Evolutionary conservation across 495 filamentous ascomycete species (phyloP).

Genomic region (Neurospora sp.): DNA sequence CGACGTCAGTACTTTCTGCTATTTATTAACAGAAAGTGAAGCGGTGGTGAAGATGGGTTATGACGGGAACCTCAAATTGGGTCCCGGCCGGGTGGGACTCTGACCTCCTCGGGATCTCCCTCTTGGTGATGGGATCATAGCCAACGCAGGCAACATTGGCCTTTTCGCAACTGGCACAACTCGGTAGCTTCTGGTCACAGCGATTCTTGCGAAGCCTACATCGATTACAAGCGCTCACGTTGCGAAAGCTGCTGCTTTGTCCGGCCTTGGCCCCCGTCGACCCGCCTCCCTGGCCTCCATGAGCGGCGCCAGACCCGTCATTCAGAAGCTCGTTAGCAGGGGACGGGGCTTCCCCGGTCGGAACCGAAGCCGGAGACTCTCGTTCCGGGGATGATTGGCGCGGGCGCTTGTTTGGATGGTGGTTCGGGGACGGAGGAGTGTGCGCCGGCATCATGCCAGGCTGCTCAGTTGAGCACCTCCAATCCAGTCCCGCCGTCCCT

Average conservation of each 20-base stretch:
- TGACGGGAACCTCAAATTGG: conserved; percentile 1
- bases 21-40: neutral
- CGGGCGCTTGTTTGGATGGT: conserved; percentile 38
- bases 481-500: neutral
- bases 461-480: neutral
- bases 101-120: conserved; percentile 77
- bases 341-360: conserved; percentile 17
- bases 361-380: conserved; percentile 30
- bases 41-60: neutral
- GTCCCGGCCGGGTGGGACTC: conserved; percentile 5
- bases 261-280: conserved; percentile 26
- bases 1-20: conserved; percentile 10
- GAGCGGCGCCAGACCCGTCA: conserved; percentile 14
- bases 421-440: conserved; percentile 33
- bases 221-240: conserved; percentile 90
- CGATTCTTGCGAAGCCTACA: conserved; percentile 89
- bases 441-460: conserved; percentile 28
- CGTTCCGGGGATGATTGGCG: conserved; percentile 40
- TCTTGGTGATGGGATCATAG: conserved; percentile 91
- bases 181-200: conserved; percentile 85
- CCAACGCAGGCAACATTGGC: conserved; percentile 81
- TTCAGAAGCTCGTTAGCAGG: conserved; percentile 28
- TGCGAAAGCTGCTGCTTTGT: conserved; percentile 61
- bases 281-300: neutral
- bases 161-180: conserved; percentile 85